Conservation (phyloP, 2,329 filamentous ascomycete genomes). For the Trichophyton schoenleinii region DNA sequence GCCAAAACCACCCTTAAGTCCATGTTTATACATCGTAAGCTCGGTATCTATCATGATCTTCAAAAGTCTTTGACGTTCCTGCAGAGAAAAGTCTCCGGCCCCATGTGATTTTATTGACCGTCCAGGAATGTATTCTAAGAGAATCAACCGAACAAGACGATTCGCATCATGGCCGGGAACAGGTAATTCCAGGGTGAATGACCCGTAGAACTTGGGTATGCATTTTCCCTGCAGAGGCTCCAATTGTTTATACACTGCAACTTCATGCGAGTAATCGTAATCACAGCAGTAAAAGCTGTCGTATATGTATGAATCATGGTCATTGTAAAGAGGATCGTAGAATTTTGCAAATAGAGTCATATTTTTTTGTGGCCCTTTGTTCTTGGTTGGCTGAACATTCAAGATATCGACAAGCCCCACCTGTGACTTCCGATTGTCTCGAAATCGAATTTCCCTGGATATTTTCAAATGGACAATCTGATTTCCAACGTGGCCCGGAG, state of each 20-base stretch:
- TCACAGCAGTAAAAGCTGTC: background rate
- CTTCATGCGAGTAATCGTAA: background rate
- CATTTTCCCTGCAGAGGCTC: background rate
- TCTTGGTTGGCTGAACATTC: background rate
- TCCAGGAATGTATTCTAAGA: background rate
- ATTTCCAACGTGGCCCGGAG: background rate
- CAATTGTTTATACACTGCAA: background rate
- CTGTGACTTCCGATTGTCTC: background rate
- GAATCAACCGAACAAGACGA: background rate
- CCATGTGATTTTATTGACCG: background rate
- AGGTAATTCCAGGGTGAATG: background rate
- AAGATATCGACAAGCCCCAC: background rate
- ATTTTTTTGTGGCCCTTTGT: background rate
- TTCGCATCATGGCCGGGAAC: background rate
- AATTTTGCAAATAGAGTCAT: background rate
- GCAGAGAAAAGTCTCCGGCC: background rate
- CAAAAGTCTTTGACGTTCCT: background rate
- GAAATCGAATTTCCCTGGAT: background rate
- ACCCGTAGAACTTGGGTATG: background rate
- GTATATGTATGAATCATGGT: background rate
- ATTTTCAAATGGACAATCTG: background rate
- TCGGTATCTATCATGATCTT: background rate
- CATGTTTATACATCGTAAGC: background rate
- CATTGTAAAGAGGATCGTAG: conserved; percentile 2
- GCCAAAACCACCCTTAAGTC: background rate